Percentiles rank a stretch among this genome's conserved stretches.
phyloP scores from a whole-genome alignment of 2,329 filamentous ascomycete species.

The Fusarium coffeatum region DNA sequence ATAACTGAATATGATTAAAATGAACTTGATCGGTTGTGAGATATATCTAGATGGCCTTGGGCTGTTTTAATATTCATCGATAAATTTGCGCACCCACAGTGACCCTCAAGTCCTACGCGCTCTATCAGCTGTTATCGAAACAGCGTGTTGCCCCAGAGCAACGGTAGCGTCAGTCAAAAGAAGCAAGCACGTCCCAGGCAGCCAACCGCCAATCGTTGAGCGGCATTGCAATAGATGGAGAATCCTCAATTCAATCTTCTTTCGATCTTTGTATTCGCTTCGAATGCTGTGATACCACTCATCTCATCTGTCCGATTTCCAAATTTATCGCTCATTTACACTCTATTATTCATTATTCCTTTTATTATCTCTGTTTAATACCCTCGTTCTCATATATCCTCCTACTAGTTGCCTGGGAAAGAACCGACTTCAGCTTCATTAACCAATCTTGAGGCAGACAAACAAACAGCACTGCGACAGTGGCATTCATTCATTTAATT shows the following conservation, averaged over 20 bases:
- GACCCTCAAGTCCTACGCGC: background rate
- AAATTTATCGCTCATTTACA: background rate
- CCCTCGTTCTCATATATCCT: background rate
- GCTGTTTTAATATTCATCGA: too few species aligned
- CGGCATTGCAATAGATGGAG: conserved; percentile 18
- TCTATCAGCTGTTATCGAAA: conserved; percentile 46
- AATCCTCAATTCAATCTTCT: conserved; percentile 28
- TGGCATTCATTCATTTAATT: background rate
- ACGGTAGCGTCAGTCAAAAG: conserved; percentile 34
- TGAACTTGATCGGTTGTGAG: accelerated
- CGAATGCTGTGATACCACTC: conserved; percentile 6
- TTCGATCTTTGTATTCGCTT: conserved; percentile 4
- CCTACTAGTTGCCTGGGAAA: background rate
- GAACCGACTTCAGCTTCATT: background rate
- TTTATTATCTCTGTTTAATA: conserved; percentile 6
- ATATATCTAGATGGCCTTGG: background rate
- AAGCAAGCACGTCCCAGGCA: conserved; percentile 35
- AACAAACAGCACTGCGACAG: conserved; percentile 7
- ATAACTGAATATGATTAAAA: background rate
- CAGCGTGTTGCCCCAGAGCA: conserved; percentile 46
- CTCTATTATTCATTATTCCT: background rate
- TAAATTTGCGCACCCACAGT: background rate
- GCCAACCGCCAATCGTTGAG: conserved; percentile 30
- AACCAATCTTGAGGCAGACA: conserved; percentile 9
- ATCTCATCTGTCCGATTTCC: background rate